A percentile compares a stretch with the other conserved stretches of the same genome.
Conservation (phyloP, 129 eudicot genomes). For the Erigeron canadensis region DNA sequence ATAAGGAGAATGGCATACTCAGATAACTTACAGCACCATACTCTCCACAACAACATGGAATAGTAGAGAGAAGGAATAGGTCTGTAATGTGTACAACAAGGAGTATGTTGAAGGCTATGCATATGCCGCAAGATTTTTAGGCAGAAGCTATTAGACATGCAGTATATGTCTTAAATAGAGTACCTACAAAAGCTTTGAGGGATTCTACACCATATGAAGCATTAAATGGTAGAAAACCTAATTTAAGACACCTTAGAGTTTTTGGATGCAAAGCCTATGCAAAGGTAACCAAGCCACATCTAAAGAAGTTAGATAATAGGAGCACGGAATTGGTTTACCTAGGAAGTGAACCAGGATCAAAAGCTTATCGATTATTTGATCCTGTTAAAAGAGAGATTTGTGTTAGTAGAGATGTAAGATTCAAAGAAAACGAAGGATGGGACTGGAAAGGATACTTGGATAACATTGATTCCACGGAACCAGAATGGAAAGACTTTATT, state of each 20-base stretch:
- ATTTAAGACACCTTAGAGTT: too few relatives aligned
- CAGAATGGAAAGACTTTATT: background rate
- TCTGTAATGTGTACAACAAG: background rate
- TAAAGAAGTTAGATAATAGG: background rate
- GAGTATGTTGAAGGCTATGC: background rate
- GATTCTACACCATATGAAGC: background rate
- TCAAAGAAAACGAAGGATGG: background rate
- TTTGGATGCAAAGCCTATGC: background rate
- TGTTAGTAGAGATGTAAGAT: background rate
- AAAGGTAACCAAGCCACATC: background rate
- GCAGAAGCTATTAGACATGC: background rate
- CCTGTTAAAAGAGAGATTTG: background rate
- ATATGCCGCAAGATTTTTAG: background rate
- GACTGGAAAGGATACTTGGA: background rate
- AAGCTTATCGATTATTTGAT: background rate
- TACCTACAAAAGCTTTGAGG: background rate
- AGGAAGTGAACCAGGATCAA: background rate
- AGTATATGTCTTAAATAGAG: background rate
- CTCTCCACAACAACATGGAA: background rate
- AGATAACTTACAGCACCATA: background rate
- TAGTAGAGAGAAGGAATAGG: background rate
- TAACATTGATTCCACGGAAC: background rate
- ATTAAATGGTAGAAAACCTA: background rate
- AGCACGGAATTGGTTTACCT: background rate
- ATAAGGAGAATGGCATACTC: background rate